Evolutionary conservation across 495 filamentous ascomycete species (phyloP).

Genomic region (Penicillium samsonianum): DNA sequence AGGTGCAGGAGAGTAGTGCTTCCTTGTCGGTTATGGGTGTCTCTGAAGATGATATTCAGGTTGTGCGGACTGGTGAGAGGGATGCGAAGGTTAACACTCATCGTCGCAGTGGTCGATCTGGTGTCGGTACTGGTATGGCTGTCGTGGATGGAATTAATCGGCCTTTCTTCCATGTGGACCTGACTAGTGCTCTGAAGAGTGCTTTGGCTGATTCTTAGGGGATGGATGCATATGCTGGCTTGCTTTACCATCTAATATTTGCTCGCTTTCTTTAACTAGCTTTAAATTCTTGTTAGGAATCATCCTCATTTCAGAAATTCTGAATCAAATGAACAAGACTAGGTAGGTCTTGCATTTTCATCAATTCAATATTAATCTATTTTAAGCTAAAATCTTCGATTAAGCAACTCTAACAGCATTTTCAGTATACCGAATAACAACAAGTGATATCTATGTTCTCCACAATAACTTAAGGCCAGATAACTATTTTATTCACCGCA

Average conservation of each 20-base stretch:
- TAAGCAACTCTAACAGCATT: not conserved
- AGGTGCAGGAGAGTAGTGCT: slow-evolving; percentile 15
- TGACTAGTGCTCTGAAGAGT: slow-evolving; percentile 85
- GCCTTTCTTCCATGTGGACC: slow-evolving; percentile 88
- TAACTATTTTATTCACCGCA: not conserved
- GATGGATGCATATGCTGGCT: not conserved
- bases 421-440: not conserved
- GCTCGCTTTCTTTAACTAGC: not conserved
- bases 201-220: slow-evolving; percentile 64
- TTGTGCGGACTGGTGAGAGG: not conserved
- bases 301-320: not conserved
- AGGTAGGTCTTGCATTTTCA: not conserved
- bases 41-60: slow-evolving; percentile 23
- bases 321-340: not conserved
- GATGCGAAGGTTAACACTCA: not conserved
- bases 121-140: slow-evolving; percentile 43
- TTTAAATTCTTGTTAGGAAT: not conserved
- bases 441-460: not conserved
- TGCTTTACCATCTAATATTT: not conserved
- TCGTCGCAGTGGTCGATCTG: slow-evolving; percentile 48
- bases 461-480: no score
- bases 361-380: not conserved
- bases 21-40: slow-evolving; percentile 2
- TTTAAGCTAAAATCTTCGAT: not conserved
- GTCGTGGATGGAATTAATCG: slow-evolving; percentile 65